Evolutionary conservation across 2,329 filamentous ascomycete genomes (phyloP).

Genomic region (Fusarium sp.): DNA sequence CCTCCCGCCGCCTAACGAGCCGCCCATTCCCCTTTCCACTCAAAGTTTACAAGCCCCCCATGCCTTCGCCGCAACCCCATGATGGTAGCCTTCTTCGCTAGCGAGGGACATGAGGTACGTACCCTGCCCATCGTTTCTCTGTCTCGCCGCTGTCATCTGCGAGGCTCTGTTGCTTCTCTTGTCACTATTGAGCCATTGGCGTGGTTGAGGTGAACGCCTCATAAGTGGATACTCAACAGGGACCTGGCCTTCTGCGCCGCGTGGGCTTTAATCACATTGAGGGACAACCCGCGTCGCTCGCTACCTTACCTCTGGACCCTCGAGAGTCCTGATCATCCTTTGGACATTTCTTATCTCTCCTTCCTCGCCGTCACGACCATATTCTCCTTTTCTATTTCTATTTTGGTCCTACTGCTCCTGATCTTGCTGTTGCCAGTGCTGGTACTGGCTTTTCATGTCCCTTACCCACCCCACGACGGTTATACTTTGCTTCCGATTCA

Average conservation of each 20-base stretch:
- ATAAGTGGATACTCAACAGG: conserved; percentile 41
- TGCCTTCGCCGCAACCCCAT: conserved; percentile 30
- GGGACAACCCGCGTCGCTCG: conserved; percentile 36
- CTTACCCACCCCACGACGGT: conserved; percentile 13
- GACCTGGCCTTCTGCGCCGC: conserved; percentile 36
- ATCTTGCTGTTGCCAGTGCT: conserved; percentile 34
- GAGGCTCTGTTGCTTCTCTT: conserved; percentile 32
- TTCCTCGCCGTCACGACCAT: conserved; percentile 20
- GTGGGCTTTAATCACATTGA: conserved; percentile 41
- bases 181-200: conserved; percentile 33
- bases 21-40: conserved; percentile 29
- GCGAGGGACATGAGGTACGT: conserved; percentile 22
- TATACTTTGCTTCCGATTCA: conserved; percentile 8
- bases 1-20: conserved; percentile 38
- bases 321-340: conserved; percentile 26
- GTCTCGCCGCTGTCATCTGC: conserved; percentile 38
- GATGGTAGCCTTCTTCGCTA: conserved; percentile 5
- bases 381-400: conserved; percentile 20
- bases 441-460: conserved; percentile 36
- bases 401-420: conserved; percentile 30
- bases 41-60: conserved; percentile 28
- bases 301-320: conserved; percentile 26
- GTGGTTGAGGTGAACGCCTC: conserved; percentile 36
- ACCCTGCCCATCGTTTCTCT: conserved; percentile 25
- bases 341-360: conserved; percentile 28